Percentiles rank a stretch among this genome's conserved stretches.
phyloP scores from a whole-genome alignment of 1,284 basidiomycete species.

The Lentinula novae-zelandiae region DNA sequence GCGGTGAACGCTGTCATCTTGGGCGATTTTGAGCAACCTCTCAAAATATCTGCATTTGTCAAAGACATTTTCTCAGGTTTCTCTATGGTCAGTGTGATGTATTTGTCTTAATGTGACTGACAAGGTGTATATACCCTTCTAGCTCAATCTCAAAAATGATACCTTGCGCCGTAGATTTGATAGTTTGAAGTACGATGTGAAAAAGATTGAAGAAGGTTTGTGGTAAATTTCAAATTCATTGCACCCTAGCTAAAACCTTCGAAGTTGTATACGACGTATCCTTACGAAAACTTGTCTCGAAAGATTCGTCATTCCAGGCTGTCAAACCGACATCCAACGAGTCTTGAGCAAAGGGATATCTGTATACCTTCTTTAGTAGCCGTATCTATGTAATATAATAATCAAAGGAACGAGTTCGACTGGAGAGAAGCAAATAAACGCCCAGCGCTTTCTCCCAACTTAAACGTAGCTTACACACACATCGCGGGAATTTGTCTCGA shows the following conservation, averaged over 20 bases:
- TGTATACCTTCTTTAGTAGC: too few species aligned
- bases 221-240: slow-evolving; percentile 6
- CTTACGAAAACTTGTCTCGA: slow-evolving; percentile 57
- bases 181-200: slow-evolving; percentile 83
- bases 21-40: slow-evolving; percentile 76
- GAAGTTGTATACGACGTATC: slow-evolving; percentile 84
- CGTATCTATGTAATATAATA: too few species aligned
- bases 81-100: slow-evolving; percentile 54
- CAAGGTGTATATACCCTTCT: slow-evolving; percentile 15
- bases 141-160: slow-evolving; percentile 92
- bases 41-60: slow-evolving; percentile 76
- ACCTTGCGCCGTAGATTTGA: slow-evolving; percentile 75
- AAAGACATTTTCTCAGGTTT: slow-evolving; percentile 83
- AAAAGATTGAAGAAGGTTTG: slow-evolving; percentile 86
- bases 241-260: slow-evolving; percentile 11
- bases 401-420: too few species aligned
- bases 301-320: not conserved
- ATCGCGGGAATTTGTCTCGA: slow-evolving; percentile 10
- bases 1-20: slow-evolving; percentile 82
- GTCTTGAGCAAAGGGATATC: too few species aligned
- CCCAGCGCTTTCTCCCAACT: not conserved
- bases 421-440: too few species aligned
- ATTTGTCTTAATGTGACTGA: not conserved
- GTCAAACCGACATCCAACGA: not conserved
- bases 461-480: not conserved